These are phyloP conservation scores for Fusarium xylarioides DNA, from an alignment of 2,329 filamentous ascomycete species.

Conservation along the genomic window DNA sequence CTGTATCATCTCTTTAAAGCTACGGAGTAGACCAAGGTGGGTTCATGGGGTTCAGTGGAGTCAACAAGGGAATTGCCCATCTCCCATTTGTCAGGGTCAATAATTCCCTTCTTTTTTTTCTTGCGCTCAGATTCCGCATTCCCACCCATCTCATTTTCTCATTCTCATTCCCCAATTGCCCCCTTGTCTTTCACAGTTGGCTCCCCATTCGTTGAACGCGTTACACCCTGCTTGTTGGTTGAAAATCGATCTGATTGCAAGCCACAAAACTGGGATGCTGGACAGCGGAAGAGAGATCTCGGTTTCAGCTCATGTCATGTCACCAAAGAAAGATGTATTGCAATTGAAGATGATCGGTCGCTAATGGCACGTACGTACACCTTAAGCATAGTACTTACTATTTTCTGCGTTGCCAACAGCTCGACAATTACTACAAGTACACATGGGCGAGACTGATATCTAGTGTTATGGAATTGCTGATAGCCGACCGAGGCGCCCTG, in stretches of 20 bases:
- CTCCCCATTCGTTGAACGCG: neutral
- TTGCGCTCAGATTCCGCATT: slow-evolving; percentile 8
- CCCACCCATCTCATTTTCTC: neutral
- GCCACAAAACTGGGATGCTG: slow-evolving; percentile 9
- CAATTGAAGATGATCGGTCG: neutral
- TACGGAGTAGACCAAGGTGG: neutral
- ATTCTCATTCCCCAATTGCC: neutral
- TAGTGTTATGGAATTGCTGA: neutral
- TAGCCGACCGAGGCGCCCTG: slow-evolving; percentile 13
- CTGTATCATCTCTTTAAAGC: neutral
- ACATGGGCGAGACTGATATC: neutral
- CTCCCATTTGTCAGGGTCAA: neutral
- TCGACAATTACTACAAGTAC: neutral
- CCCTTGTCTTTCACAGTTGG: slow-evolving; percentile 1
- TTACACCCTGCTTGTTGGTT: slow-evolving; percentile 11
- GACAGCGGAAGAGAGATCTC: neutral
- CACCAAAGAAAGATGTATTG: neutral
- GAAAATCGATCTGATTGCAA: slow-evolving; percentile 12
- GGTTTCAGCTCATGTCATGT: slow-evolving; percentile 1
- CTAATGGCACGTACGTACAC: neutral
- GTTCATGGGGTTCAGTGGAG: slow-evolving; percentile 1
- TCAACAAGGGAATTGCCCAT: neutral
- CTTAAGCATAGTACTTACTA: neutral
- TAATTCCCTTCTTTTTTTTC: neutral
- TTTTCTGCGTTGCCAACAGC: neutral